Evolutionary conservation across 2,329 filamentous ascomycete genomes (phyloP), one percentile per base, ranked within the genome.

Genomic region (Fusarium protoensiforme): DNA sequence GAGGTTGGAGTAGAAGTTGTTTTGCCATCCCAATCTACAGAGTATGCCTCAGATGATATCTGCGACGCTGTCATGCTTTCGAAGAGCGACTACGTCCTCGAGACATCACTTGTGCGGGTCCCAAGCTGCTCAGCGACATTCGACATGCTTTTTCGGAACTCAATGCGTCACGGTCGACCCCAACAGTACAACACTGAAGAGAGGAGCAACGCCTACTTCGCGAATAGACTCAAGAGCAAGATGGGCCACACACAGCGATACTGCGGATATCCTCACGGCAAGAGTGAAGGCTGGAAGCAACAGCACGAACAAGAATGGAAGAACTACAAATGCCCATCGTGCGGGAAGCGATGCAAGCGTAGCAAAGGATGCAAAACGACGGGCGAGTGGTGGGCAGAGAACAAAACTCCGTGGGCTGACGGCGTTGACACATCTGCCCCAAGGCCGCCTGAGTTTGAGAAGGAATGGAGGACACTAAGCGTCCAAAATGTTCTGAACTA

Each of bases 281-380:
- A 58, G 24, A 58, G 54, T 7, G 54, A 58, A 6, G 22, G 11
- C 3, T 58, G 54, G 54, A 58, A 61, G 41, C 35, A 29, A 27
- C 27, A 54, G 8, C 61, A 56, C 48, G n/a, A 57, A 13, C 13
- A n/a, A 16, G 18, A n/a, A 24, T 66, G 64, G 64, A 24, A 35
- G 29, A 43, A 48, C 22, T 66, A 66, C 38, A 66, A 62, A 38
- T 66, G 64, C 13, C 64, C 58, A 20, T 66, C 64, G 13, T 66
- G 64, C 48, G 64, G 64, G 33, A 46, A 62, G 46, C 64, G 64
- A 38, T 61, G 57, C 38, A 66, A 66, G 48, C 58, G 64, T 14
- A 57, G 58, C 58, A 66, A 57, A 24, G 58, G 58, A 18, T 66
- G 64, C 29, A 57, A 39, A 43, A 57, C 48, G 7, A 66, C 64